Evolutionary conservation across 1,284 basidiomycete genomes (phyloP), one percentile per base, ranked within the genome.

Genomic region (Polyporus tsugae): DNA sequence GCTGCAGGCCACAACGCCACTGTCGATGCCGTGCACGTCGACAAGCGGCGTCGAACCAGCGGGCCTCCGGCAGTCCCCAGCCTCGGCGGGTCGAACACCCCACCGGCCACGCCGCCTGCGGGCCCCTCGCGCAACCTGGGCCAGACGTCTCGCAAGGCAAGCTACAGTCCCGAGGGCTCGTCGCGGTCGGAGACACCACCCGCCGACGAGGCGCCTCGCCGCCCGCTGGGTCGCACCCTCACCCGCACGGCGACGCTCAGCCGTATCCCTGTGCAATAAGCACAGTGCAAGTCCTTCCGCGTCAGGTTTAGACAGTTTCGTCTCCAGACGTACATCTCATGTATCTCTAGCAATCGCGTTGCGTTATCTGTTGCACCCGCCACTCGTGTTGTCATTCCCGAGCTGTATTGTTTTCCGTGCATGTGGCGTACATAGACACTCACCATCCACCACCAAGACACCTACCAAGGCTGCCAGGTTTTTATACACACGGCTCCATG

Each of bases 1-100:
- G 29, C 52, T 19, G 10, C 42, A 19, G 44, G 33, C 17, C 57
- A 17, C 36, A 49, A 46, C 29, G 44, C 63, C 1, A 5, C 22
- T 6, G 62, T 17, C 4, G 58, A 67, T n/a, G 22, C 60, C 22
- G 44, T 59, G 6, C 70, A 72, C 39, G 65, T 44, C n/a, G 66
- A 67, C 63, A 72, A 72, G 64, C 68, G 66, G 25, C 71, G 69
- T 36, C 44, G 67, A 4, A 22, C 63, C n/a, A 61, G 66, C 41
- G 44, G 29, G 4, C 52, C 61, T 22, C 10, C 46, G 2, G 35
- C 36, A 17, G 29, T 19, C n/a, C n/a, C 41, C 1, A 42, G 53
- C 19, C 39, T 42, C 6, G 38, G 55, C 38, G 59, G 39, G 9
- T 17, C 58, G 1, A 41, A 39, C 19, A 64, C 71, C 2, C 71